A percentile compares a stretch with the other conserved stretches of the same genome.
These are phyloP conservation scores for Noccaea caerulescens DNA, from an alignment of 345 rosid species.

Conservation along the genomic window DNA sequence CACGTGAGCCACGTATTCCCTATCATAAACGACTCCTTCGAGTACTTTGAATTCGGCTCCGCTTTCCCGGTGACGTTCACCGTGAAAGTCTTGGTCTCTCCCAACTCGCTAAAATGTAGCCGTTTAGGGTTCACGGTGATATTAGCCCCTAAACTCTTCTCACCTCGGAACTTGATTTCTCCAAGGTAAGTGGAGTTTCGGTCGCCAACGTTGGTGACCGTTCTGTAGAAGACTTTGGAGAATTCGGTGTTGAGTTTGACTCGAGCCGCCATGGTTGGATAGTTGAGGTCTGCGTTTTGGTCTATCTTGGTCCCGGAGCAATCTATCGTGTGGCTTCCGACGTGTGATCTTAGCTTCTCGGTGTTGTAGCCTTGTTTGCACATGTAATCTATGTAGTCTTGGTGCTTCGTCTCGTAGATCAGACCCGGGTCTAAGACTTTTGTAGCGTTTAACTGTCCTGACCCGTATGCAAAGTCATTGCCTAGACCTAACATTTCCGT, in stretches of 20 bases:
- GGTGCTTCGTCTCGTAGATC: constrained; percentile 38
- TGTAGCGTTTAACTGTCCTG: constrained; percentile 58
- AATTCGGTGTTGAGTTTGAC: constrained; percentile 18
- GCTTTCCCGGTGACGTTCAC: constrained; percentile 45
- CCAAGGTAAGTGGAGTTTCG: constrained; percentile 49
- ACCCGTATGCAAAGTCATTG: constrained; percentile 53
- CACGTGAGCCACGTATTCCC: constrained; percentile 31
- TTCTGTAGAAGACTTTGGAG: constrained; percentile 44
- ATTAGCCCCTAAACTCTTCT: not conserved
- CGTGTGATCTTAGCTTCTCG: constrained; percentile 19
- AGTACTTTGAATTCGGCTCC: not conserved
- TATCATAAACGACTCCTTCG: not conserved
- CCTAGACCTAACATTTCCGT: constrained; percentile 20
- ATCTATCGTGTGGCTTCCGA: constrained; percentile 40
- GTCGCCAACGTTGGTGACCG: constrained; percentile 60
- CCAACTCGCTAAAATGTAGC: constrained; percentile 42
- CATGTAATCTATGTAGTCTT: constrained; percentile 52
- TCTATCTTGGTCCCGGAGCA: constrained; percentile 40
- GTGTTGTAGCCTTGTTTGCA: constrained; percentile 47
- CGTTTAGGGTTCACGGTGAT: constrained; percentile 47
- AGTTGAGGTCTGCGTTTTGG: constrained; percentile 50
- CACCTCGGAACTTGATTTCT: not conserved
- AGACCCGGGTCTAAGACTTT: constrained; percentile 50
- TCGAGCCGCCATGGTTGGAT: constrained; percentile 50
- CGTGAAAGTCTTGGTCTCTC: constrained; percentile 49